Evolutionary conservation across 148 eudicot genomes (phyloP).

Genomic region (Silene conica): DNA sequence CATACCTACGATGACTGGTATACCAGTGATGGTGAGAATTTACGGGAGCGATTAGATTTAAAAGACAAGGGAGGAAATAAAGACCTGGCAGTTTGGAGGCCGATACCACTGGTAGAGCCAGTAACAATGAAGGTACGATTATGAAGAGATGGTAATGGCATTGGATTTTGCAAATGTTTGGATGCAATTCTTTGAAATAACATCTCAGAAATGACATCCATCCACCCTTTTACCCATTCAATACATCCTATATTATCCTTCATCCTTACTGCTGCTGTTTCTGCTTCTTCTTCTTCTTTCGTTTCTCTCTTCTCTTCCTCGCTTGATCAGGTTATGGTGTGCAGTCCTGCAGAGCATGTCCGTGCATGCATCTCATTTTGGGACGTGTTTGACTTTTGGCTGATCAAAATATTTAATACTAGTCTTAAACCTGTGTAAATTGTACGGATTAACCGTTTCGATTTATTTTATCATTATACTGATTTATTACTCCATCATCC

Average conservation of each 20-base stretch:
- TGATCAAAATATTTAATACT: no score
- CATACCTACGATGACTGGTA: no score
- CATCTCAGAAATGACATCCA: slow-evolving; percentile 54
- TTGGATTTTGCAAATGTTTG: slow-evolving; percentile 66
- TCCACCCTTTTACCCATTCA: slow-evolving; percentile 73
- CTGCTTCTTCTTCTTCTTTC: not conserved
- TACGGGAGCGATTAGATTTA: not conserved
- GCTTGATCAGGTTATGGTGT: no score
- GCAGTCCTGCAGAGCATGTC: no score
- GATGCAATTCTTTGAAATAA: slow-evolving; percentile 80
- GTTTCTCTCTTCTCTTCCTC: not conserved
- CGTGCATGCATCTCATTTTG: no score
- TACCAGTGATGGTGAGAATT: no score
- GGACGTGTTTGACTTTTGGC: no score
- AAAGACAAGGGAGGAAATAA: not conserved
- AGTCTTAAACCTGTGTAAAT: no score
- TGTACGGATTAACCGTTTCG: no score
- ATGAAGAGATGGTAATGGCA: slow-evolving; percentile 75
- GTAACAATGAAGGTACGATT: slow-evolving; percentile 73
- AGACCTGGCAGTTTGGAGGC: slow-evolving; percentile 77
- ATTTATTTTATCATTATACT: no score
- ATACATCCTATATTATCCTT: slow-evolving; percentile 73
- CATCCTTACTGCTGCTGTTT: slow-evolving; percentile 12
- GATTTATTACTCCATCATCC: no score
- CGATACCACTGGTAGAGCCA: slow-evolving; percentile 90